Base-by-base conservation (phyloP, 495 filamentous ascomycete species). In the Evernia prunastri region DNA sequence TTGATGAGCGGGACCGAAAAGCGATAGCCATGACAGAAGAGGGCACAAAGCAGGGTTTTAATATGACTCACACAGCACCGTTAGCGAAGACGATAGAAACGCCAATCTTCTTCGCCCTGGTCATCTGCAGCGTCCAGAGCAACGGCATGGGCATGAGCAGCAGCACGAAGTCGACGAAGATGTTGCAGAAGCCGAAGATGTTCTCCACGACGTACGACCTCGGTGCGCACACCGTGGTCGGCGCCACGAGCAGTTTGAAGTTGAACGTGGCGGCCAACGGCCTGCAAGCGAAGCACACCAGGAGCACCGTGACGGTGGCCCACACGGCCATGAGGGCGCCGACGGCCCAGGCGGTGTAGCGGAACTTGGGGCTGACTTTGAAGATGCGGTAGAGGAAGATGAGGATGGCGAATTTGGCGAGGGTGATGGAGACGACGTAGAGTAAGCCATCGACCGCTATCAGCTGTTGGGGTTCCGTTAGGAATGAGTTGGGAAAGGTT, bases 321-420 rank as follows among this genome's bases (percentile, higher is more conserved):
- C 43, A 61, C 0, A 61, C n/a, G 11, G n/a, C 9, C 18, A 66
- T 39, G 43, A 66, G n/a, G 9, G 36, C 47, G 33, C 40, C 58
- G 7, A 66, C 7, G 0, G 33, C 36, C 63, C 58, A 56, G 4
- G 42, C 57, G 4, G 31, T n/a, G 12, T n/a, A 18, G 33, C 58
- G 43, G 47, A 66, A 66, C 29, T n/a, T 66, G 5, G 25, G 7
- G 9, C 31, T 39, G 43, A 65, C 25, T 15, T 33, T 6, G 49
- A 65, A 65, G 1, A 65, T 65, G 1, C 63, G 63, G 40, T 65
- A 61, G 7, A 56, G 27, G n/a, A 66, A 61, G 12, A 66, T 13
- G 0, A 65, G 63, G 31, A 65, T 56, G 47, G 63, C 57, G 8
- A 65, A 4, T 42, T 65, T 65, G 9, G 63, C 63, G 17, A 65